A percentile compares a stretch with the other conserved stretches of the same genome.
phyloP scores from a whole-genome alignment of 2,329 filamentous ascomycete genomes.

The Catunica adiposa region DNA sequence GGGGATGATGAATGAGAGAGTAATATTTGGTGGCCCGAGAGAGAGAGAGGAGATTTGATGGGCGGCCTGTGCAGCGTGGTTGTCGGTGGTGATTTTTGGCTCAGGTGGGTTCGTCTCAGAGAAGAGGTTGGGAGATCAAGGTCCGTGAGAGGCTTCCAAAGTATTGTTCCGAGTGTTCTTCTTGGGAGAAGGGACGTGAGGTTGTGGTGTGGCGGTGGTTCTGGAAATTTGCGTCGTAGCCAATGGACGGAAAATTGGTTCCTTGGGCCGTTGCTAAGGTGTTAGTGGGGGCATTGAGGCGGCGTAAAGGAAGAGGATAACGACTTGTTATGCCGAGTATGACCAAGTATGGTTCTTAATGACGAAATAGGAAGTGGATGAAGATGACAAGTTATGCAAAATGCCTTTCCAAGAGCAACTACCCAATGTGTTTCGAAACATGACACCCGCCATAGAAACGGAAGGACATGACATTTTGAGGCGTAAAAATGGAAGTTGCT shows the following conservation, averaged over 20 bases:
- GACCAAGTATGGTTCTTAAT: not conserved
- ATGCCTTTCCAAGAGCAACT: not conserved
- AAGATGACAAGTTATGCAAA: not conserved
- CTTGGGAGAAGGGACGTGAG: not conserved
- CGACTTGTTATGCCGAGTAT: no score
- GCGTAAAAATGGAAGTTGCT: not conserved
- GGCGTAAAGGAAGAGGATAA: not conserved
- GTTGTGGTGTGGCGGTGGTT: not conserved
- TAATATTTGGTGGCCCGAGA: not conserved
- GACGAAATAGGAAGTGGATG: slow-evolving; percentile 1
- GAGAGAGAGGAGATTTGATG: not conserved
- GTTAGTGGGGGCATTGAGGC: not conserved
- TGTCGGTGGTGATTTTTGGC: not conserved
- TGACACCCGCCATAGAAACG: not conserved
- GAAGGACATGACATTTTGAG: not conserved
- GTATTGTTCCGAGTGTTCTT: no score
- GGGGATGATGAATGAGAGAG: not conserved
- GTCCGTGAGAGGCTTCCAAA: not conserved
- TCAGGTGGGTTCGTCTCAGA: slow-evolving; percentile 1
- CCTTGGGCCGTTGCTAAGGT: not conserved
- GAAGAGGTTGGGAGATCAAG: slow-evolving; percentile 2
- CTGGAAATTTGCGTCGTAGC: no score
- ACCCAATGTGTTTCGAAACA: slow-evolving; percentile 5
- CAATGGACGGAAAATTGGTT: no score
- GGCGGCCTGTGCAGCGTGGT: not conserved